These are phyloP conservation scores for Torulaspora indica DNA, from an alignment of 805 yeast species.

Conservation along the genomic window DNA sequence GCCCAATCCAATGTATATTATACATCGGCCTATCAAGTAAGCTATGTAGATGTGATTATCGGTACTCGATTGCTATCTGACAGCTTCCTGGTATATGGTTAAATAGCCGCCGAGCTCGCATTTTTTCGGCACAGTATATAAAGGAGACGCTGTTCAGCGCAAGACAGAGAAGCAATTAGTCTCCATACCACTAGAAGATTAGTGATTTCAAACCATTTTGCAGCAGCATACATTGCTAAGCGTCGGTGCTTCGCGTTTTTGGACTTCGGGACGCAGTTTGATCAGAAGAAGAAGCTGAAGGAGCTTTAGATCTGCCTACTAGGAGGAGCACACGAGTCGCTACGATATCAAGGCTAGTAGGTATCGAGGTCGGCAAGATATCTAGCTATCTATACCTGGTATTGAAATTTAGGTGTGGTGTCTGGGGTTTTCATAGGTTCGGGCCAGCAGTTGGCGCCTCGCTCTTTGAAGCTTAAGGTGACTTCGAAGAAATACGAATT, in stretches of 20 bases:
- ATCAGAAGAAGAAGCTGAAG: too few relatives aligned
- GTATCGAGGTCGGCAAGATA: neutral
- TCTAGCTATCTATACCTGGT: neutral
- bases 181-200: too few relatives aligned
- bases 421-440: neutral
- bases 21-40: neutral
- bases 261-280: too few relatives aligned
- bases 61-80: neutral
- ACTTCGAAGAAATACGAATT: neutral
- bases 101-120: neutral
- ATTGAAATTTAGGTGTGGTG: neutral
- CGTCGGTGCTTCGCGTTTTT: too few relatives aligned
- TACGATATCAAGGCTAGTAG: neutral
- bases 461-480: neutral
- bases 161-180: neutral
- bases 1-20: neutral
- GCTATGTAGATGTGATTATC: neutral
- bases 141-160: neutral
- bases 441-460: too few relatives aligned
- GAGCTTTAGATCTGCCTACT: too few relatives aligned
- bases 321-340: too few relatives aligned
- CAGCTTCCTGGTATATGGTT: too few relatives aligned
- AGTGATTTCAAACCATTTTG: too few relatives aligned
- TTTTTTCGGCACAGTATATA: slow-evolving; percentile 1
- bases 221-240: too few relatives aligned